Evolutionary conservation across 805 yeast species (phyloP), one percentile per base, ranked within the genome.

Genomic region (Schwanniomyces vanrijiae): DNA sequence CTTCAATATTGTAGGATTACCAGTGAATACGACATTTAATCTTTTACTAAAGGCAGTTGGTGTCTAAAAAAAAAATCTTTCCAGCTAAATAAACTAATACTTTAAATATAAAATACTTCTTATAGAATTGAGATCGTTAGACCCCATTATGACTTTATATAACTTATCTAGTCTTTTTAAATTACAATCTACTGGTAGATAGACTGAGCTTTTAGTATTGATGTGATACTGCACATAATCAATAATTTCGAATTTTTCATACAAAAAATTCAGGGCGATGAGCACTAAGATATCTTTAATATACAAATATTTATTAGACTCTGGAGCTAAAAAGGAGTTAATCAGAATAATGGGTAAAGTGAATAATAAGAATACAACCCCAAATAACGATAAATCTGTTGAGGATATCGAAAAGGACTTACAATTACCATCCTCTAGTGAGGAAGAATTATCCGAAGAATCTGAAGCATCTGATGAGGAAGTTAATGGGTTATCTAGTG

Each of bases 1-100:
- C 59, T 82, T 77, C 65, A 92, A 90, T 61, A 87, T 89, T 11
- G 92, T 92, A 3, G 99, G 99, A 0, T 68, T 92, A 46, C 98
- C 99, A 0, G 78, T 82, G 21, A 73, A 77, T 39, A 71, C 66
- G 29, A 82, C 92, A 0, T 79, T 77, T 57, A 58, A 62, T 43
- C 60, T 81, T 47, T 58, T 82, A 34, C 66, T 37, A 9, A 5
- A 37, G 20, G 39, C 39, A 19, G 39, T 37, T n/a, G 18, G 25
- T 19, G 16, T 13, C 19, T 33, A 14, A 18, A 33, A 33, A 6
- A 24, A 6, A 24, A 6, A 6, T 24, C 9, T 24, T 9, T 28
- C 33, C 33, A 24, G 26, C 7, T 5, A 25, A 10, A 25, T 25
- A 25, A 25, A 25, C 8, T n/a, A n/a, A n/a, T n/a, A n/a, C n/a